Evolutionary conservation across 495 filamentous ascomycete species (phyloP).

Genomic region (Podospora tetraspora): DNA sequence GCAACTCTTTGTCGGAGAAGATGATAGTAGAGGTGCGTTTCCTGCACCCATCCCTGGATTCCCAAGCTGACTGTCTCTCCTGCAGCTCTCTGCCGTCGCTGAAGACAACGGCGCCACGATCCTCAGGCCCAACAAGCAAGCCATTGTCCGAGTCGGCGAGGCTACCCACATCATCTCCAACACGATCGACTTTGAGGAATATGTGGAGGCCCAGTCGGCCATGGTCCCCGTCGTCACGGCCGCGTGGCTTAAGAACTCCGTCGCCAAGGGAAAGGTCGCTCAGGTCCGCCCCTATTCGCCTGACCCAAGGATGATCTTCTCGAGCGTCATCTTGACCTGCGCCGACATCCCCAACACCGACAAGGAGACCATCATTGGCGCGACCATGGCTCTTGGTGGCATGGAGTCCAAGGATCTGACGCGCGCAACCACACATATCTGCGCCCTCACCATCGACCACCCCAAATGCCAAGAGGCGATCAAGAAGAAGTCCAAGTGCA

Average conservation of each 20-base stretch:
- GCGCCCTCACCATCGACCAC: constrained; percentile 71
- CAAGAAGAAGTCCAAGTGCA: constrained; percentile 60
- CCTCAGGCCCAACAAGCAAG: constrained; percentile 39
- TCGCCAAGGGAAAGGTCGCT: constrained; percentile 62
- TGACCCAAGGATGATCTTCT: constrained; percentile 86
- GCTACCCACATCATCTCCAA: constrained; percentile 80
- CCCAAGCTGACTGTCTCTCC: not conserved
- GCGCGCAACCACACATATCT: constrained; percentile 77
- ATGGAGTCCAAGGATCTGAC: constrained; percentile 64
- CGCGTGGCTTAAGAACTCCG: constrained; percentile 66
- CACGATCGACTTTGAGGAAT: constrained; percentile 84
- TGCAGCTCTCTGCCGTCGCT: constrained; percentile 42
- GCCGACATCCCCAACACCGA: constrained; percentile 80
- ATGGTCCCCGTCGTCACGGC: constrained; percentile 83
- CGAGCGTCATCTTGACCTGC: constrained; percentile 68
- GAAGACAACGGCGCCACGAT: constrained; percentile 52
- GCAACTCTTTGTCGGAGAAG: constrained; percentile 36
- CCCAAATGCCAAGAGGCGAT: constrained; percentile 61
- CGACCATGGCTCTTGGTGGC: constrained; percentile 84
- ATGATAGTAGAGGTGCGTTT: constrained; percentile 41
- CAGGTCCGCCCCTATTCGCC: constrained; percentile 81
- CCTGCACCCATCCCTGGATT: not conserved
- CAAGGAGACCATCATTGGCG: constrained; percentile 86
- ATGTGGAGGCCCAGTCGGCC: constrained; percentile 58
- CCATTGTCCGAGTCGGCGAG: constrained; percentile 47